phyloP scores from a whole-genome alignment of 2,329 filamentous ascomycete genomes.

The Colletotrichum trifolii region DNA sequence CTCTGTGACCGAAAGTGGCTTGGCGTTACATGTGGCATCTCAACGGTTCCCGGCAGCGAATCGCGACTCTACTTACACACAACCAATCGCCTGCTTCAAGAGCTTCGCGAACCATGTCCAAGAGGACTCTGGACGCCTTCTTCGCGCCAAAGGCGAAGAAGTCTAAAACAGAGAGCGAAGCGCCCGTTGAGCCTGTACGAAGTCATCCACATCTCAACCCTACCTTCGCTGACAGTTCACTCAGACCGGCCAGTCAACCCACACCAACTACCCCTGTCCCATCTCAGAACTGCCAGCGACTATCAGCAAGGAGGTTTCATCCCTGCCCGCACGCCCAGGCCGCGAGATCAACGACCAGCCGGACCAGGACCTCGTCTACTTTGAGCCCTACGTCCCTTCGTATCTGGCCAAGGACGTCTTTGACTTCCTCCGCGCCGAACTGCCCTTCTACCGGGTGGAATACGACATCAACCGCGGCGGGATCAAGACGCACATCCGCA shows the following conservation, averaged over 20 bases:
- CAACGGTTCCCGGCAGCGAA: conserved; percentile 9
- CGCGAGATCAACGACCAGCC: conserved; percentile 72
- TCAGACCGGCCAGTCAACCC: conserved; percentile 46
- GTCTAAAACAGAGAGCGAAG: conserved; percentile 42
- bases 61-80: conserved; percentile 14
- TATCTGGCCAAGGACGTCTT: conserved; percentile 70
- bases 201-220: not conserved
- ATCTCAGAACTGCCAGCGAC: conserved; percentile 56
- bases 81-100: conserved; percentile 14
- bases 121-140: conserved; percentile 77
- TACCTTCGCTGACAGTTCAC: not conserved
- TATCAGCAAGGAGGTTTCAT: conserved; percentile 52
- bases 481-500: conserved; percentile 69
- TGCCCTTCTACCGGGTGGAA: conserved; percentile 81
- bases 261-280: conserved; percentile 62
- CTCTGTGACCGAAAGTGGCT: too few relatives aligned
- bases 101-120: conserved; percentile 48
- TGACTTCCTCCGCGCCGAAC: conserved; percentile 74
- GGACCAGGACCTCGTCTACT: conserved; percentile 80
- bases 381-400: conserved; percentile 75
- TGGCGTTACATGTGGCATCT: conserved; percentile 7
- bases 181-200: conserved; percentile 23
- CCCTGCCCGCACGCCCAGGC: conserved; percentile 63
- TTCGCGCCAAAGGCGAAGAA: conserved; percentile 65
- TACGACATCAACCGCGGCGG: conserved; percentile 77